Evolutionary conservation across 2,329 filamentous ascomycete species (phyloP), one percentile per base, ranked within the genome.

Genomic region (Cadophora malorum): DNA sequence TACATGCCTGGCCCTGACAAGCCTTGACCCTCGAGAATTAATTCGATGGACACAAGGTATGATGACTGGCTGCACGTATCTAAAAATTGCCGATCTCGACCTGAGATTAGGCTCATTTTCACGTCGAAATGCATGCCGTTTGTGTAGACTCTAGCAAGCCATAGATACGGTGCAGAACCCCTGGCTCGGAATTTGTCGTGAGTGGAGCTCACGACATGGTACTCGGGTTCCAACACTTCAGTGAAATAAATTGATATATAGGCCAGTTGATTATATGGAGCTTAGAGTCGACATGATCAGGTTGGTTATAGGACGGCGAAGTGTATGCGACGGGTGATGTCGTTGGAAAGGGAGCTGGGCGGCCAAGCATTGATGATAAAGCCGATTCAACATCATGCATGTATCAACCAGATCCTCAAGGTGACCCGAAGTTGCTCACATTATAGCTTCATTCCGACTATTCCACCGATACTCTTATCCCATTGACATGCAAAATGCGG

Each of bases 101-200:
- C 53, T 53, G 1, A 16, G 41, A 23, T 53, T 33, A 47, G 21
- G 33, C 31, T 63, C 3, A 47, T 35, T 6, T 63, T 38, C 10
- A 14, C 47, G 6, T 38, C 28, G 23, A 25, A 53, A 33, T 53
- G 50, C 4, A 64, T 64, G 62, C 41, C 52, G 62, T 56, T 45
- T 56, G 21, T 45, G 58, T 64, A 64, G 50, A 31, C 41, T 56
- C 38, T 56, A 64, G 35, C 62, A 64, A 50, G 62, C 62, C 62
- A 64, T 64, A 64, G 62, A 64, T 58, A 58, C 47, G 52, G 52
- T 25, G 52, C 52, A 55, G 16, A n/a, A 55, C 52, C 52, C 28
- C 6, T 21, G 25, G 23, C 28, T 4, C 5, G 49, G 16, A 16
- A 31, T 23, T 31, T 53, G 25, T 31, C 50, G 25, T 53, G 50